These are phyloP conservation scores for Sanchytrium tribonematis DNA, from an alignment of 371 early-diverging fungal genomes.

Conservation along the genomic window DNA sequence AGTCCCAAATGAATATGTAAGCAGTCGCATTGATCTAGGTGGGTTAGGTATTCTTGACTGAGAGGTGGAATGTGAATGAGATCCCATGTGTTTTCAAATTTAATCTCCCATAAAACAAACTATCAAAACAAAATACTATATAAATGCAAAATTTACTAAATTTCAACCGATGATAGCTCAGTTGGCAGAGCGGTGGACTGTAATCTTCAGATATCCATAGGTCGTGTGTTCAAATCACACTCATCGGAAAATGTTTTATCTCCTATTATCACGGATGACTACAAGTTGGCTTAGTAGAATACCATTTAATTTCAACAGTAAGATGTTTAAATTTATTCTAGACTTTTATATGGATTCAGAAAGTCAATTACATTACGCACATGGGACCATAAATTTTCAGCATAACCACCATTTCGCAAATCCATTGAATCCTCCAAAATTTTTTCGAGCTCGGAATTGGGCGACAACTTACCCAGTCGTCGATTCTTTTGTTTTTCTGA, in stretches of 20 bases:
- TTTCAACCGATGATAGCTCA: conserved; percentile 1
- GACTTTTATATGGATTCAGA: not conserved
- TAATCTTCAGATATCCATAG: not conserved
- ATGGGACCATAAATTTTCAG: not conserved
- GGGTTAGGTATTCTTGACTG: not conserved
- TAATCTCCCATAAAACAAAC: too few species aligned
- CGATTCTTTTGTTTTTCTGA: not conserved
- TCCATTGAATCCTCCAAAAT: not conserved
- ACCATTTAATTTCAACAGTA: not conserved
- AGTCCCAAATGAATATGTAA: not conserved
- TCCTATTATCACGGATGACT: too few species aligned
- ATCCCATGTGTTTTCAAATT: not conserved
- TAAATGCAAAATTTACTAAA: not conserved
- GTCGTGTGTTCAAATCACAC: conserved; percentile 1
- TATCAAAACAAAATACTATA: too few species aligned
- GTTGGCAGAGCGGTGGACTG: conserved; percentile 1
- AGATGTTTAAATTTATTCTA: not conserved
- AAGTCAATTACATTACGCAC: not conserved
- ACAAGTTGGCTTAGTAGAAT: not conserved
- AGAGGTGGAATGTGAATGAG: not conserved
- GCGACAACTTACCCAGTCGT: not conserved
- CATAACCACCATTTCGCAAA: not conserved
- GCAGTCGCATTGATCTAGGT: not conserved
- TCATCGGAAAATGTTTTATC: not conserved
- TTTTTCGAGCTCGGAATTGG: not conserved